These are phyloP conservation scores for Heliosperma pusillum DNA, from an alignment of 148 eudicot species.

Conservation along the genomic window DNA sequence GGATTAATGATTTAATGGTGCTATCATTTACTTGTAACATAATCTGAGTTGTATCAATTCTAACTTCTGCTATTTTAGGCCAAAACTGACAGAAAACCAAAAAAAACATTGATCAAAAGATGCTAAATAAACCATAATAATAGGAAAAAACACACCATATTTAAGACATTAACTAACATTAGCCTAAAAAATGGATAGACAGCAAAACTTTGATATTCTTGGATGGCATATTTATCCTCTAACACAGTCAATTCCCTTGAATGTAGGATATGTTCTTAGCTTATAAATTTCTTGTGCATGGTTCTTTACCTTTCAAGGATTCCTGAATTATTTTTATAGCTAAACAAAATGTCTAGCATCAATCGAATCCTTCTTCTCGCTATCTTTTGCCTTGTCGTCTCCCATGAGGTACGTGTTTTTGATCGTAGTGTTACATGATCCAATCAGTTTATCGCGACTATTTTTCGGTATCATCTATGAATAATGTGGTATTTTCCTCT, in stretches of 20 bases:
- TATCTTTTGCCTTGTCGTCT: constrained; percentile 27
- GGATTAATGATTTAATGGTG: too few relatives aligned
- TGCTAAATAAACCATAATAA: constrained; percentile 1
- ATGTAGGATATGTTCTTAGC: not conserved
- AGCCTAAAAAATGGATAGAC: not conserved
- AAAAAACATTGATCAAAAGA: not conserved
- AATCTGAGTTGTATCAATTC: not conserved
- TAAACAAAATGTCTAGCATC: constrained; percentile 18
- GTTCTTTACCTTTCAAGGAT: constrained; percentile 23
- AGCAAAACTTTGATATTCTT: not conserved
- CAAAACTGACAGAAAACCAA: not conserved
- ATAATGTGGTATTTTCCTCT: not conserved
- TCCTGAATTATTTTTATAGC: not conserved
- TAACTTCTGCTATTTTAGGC: not conserved
- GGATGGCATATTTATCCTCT: constrained; percentile 8
- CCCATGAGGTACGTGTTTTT: constrained; percentile 23
- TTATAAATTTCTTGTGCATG: not conserved
- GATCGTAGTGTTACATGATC: not conserved
- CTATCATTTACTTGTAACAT: too few relatives aligned
- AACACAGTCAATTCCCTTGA: not conserved
- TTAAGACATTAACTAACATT: not conserved
- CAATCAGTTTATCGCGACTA: not conserved
- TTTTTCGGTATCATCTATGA: not conserved
- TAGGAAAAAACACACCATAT: constrained; percentile 3
- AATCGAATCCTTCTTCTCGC: constrained; percentile 29